These are phyloP conservation scores for Vitis amurensis DNA, from an alignment of 164 flowering plant species.

Conservation along the genomic window DNA sequence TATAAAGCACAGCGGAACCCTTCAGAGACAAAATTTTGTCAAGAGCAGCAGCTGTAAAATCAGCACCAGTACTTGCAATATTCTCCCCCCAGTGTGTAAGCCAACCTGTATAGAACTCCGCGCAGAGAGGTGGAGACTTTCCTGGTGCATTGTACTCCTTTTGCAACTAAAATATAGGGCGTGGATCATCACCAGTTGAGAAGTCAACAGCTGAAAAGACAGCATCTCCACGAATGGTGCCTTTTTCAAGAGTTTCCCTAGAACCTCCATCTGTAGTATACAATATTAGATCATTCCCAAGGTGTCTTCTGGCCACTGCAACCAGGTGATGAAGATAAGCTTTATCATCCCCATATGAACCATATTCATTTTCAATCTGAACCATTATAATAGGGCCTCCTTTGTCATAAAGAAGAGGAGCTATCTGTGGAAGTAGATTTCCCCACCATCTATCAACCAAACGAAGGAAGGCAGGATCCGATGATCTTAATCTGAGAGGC, in stretches of 20 bases:
- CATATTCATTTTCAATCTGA: too few species aligned
- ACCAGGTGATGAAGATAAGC: too few species aligned
- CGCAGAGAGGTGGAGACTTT: slow-evolving; percentile 85
- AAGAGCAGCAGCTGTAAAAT: slow-evolving; percentile 56
- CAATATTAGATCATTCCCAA: too few species aligned
- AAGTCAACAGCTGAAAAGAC: slow-evolving; percentile 78
- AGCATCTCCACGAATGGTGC: too few species aligned
- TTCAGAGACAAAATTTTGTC: slow-evolving; percentile 68
- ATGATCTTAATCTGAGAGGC: slow-evolving; percentile 72
- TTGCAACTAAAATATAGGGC: slow-evolving; percentile 87
- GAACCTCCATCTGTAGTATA: too few species aligned
- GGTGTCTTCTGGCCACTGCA: too few species aligned
- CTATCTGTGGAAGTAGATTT: too few species aligned
- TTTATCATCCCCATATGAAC: too few species aligned
- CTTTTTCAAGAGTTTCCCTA: too few species aligned
- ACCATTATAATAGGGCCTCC: too few species aligned
- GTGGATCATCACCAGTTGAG: slow-evolving; percentile 78
- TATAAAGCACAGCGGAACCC: slow-evolving; percentile 96
- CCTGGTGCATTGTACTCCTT: slow-evolving; percentile 90
- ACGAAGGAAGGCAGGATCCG: slow-evolving; percentile 72
- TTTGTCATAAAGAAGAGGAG: too few species aligned
- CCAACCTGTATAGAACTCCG: slow-evolving; percentile 98
- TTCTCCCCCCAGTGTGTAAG: slow-evolving; percentile 98
- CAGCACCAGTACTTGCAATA: slow-evolving; percentile 63
- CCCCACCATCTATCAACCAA: too few species aligned